Conservation (phyloP, 345 rosid species). For the Lepidium didymum region DNA sequence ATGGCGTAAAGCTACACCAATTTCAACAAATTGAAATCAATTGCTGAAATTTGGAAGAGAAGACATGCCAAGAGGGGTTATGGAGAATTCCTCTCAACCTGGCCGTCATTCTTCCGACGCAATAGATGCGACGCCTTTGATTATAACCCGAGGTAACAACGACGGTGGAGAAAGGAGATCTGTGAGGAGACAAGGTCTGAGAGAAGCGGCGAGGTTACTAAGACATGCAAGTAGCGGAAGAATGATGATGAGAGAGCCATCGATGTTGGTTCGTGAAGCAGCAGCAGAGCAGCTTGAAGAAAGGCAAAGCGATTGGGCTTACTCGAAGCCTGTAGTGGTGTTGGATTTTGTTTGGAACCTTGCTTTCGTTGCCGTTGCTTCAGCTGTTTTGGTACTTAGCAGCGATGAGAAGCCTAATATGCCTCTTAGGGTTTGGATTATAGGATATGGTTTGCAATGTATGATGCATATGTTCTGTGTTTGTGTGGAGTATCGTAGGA, state of each 20-base stretch:
- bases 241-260: conserved; percentile 84
- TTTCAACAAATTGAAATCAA: neutral
- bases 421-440: conserved; percentile 83
- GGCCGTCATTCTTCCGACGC: conserved; percentile 41
- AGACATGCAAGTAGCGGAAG: conserved; percentile 94
- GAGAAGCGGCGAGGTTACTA: conserved; percentile 76
- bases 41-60: neutral
- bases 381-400: conserved; percentile 50
- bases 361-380: conserved; percentile 72
- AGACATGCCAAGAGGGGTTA: neutral
- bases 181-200: conserved; percentile 60
- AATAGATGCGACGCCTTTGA: conserved; percentile 58
- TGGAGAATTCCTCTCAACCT: neutral
- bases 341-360: conserved; percentile 83
- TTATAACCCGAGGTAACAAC: conserved; percentile 30
- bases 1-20: conserved; percentile 9
- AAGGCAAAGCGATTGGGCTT: conserved; percentile 98
- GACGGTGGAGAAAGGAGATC: conserved; percentile 32
- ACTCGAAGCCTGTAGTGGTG: conserved; percentile 85
- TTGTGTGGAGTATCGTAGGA: conserved; percentile 60
- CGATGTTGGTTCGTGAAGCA: conserved; percentile 85
- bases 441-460: conserved; percentile 81
- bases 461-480: conserved; percentile 81
- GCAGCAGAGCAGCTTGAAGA: conserved; percentile 98
- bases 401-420: conserved; percentile 48